These are phyloP conservation scores for Raddia distichophylla DNA, from an alignment of 176 grass and related monocot genomes.

Conservation along the genomic window DNA sequence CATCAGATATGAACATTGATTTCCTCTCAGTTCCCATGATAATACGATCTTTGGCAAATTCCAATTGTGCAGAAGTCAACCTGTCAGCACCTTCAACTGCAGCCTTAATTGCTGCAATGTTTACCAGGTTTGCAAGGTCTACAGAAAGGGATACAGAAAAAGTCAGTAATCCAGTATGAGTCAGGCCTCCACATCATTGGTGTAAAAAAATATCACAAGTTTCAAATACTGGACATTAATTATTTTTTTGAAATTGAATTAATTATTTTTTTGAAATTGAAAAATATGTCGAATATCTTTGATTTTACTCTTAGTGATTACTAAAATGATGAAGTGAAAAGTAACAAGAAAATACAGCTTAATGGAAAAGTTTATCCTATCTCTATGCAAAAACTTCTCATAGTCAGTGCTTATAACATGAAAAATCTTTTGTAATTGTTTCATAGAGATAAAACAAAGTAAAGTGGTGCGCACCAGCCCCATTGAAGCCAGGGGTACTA, in stretches of 20 bases:
- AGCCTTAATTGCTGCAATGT: constrained; percentile 97
- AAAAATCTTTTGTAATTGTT: constrained; percentile 11
- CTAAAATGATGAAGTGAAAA: constrained; percentile 25
- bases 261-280: not conserved
- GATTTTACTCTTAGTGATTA: not conserved
- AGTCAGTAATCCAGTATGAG: constrained; percentile 22
- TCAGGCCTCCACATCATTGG: not conserved
- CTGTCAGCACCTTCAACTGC: constrained; percentile 94
- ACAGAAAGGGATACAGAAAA: constrained; percentile 35
- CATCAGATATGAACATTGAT: constrained; percentile 92
- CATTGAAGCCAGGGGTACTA: constrained; percentile 96
- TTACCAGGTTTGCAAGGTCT: constrained; percentile 99
- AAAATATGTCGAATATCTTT: constrained; percentile 3
- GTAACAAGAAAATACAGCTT: not conserved
- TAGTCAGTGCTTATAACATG: not conserved
- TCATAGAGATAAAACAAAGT: constrained; percentile 17
- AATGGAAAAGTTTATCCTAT: constrained; percentile 12
- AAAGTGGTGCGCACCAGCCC: constrained; percentile 64
- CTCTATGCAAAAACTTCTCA: not conserved
- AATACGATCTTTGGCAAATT: constrained; percentile 98
- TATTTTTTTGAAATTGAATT: not conserved
- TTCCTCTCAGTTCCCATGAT: constrained; percentile 98
- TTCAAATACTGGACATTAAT: not conserved
- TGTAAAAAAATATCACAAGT: constrained; percentile 25
- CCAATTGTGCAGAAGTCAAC: constrained; percentile 69